Conservation (phyloP, 2,329 filamentous ascomycete species). For the Pseudopithomyces maydicus region DNA sequence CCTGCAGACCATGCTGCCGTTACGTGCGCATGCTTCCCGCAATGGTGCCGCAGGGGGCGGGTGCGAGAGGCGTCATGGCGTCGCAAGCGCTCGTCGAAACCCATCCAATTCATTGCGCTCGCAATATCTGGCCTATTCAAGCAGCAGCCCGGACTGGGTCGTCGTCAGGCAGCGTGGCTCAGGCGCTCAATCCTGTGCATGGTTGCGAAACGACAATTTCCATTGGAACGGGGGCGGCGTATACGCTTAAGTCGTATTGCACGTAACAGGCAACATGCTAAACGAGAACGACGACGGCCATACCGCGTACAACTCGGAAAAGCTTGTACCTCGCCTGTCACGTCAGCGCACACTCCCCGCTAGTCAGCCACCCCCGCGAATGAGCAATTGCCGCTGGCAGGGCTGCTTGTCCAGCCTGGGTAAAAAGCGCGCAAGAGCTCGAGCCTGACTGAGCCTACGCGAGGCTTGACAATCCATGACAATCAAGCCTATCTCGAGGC, state of each 20-base stretch:
- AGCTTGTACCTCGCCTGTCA: constrained; percentile 23
- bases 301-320: constrained; percentile 8
- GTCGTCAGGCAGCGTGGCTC: constrained; percentile 40
- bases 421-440: background rate
- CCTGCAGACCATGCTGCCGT: too few relatives aligned
- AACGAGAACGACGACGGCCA: constrained; percentile 4
- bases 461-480: background rate
- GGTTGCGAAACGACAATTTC: constrained; percentile 24
- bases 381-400: background rate
- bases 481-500: too few relatives aligned
- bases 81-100: background rate
- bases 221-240: background rate
- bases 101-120: background rate
- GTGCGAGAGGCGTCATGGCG: background rate
- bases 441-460: background rate
- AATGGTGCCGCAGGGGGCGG: too few relatives aligned
- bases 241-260: constrained; percentile 3
- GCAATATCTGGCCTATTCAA: background rate
- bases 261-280: constrained; percentile 11
- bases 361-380: constrained; percentile 4
- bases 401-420: background rate
- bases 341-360: background rate
- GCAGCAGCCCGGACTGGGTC: constrained; percentile 15
- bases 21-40: too few relatives aligned
- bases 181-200: constrained; percentile 26